Evolutionary conservation across 192 early-diverging fungal species (phyloP), one percentile per base, ranked within the genome.

Genomic region (Chytriomyces sp.): DNA sequence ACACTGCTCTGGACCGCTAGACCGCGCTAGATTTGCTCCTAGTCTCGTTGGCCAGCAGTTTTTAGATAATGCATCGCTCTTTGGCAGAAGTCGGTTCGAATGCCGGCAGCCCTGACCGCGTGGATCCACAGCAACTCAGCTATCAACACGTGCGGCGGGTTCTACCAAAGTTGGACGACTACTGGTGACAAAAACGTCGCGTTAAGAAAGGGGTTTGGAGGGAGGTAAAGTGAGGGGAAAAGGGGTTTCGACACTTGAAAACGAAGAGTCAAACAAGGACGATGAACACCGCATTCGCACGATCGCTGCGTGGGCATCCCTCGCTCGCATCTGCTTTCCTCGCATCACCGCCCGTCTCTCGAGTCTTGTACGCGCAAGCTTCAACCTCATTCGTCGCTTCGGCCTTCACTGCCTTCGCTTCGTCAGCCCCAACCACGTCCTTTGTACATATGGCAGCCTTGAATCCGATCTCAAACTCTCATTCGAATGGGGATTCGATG

Each of bases 341-440:
- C 17, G 14, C 28, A 12, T 37, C 36, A 30, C 14, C 28, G 59
- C 14, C 59, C 6, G 59, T 37, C 59, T 25, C 59, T 3, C 30
- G 59, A 65, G 19, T 14, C 65, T 8, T 68, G n/a, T 68, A 22
- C 65, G 52, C 0, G 0, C 4, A 31, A 68, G 55, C 25, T 26
- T n/a, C n/a, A n/a, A n/a, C n/a, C n/a, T n/a, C 65, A 22, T 8
- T 7, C 2, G 10, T 54, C 6, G 44, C 65, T 19, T n/a, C 55
- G 17, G 33, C 65, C 30, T 39, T 68, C n/a, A 28, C 19, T n/a
- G n/a, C 26, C 34, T 12, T 68, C n/a, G 65, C 28, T 8, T 68
- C 17, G 17, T 49, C 44, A 49, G 44, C 44, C 3, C 22, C 44
- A 22, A 49, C 44, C 1, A 49, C 44, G 3, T 49, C 44, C 44